These are phyloP conservation scores for Tulasnella sp. DNA, from an alignment of 768 basidiomycete species.

Conservation along the genomic window DNA sequence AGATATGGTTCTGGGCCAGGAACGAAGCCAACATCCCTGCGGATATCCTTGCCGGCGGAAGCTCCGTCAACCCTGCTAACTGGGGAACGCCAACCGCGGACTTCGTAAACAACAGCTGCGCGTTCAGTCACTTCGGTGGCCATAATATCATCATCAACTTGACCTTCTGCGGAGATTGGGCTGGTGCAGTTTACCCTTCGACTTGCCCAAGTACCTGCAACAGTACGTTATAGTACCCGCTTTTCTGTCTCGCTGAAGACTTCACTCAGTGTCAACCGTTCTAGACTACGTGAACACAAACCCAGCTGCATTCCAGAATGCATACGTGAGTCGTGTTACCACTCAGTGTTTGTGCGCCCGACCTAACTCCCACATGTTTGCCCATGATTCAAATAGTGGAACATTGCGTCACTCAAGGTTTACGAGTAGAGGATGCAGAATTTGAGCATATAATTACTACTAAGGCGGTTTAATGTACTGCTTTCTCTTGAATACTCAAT, in stretches of 20 bases:
- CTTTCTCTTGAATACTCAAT: no score
- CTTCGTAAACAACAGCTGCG: constrained; percentile 19
- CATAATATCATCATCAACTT: constrained; percentile 21
- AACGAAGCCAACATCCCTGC: constrained; percentile 13
- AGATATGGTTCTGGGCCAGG: constrained; percentile 18
- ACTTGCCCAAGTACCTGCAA: constrained; percentile 19
- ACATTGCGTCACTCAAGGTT: constrained; percentile 48
- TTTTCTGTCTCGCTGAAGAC: background rate
- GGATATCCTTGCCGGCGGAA: constrained; percentile 14
- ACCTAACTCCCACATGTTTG: no score
- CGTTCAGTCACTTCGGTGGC: constrained; percentile 17
- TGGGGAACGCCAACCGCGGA: constrained; percentile 19
- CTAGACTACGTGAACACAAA: constrained; percentile 22
- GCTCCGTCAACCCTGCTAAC: constrained; percentile 14
- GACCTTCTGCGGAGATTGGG: constrained; percentile 21
- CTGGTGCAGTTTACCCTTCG: constrained; percentile 19
- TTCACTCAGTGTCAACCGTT: constrained; percentile 11
- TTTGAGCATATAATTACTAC: no score
- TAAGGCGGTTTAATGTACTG: no score
- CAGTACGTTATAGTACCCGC: constrained; percentile 4
- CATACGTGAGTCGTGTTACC: constrained; percentile 6
- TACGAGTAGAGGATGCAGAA: constrained; percentile 23
- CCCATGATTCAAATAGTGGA: constrained; percentile 34
- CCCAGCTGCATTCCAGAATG: constrained; percentile 20
- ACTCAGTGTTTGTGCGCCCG: no score